phyloP scores from a whole-genome alignment of 2,329 filamentous ascomycete species.

The Annulohypoxylon truncatum region DNA sequence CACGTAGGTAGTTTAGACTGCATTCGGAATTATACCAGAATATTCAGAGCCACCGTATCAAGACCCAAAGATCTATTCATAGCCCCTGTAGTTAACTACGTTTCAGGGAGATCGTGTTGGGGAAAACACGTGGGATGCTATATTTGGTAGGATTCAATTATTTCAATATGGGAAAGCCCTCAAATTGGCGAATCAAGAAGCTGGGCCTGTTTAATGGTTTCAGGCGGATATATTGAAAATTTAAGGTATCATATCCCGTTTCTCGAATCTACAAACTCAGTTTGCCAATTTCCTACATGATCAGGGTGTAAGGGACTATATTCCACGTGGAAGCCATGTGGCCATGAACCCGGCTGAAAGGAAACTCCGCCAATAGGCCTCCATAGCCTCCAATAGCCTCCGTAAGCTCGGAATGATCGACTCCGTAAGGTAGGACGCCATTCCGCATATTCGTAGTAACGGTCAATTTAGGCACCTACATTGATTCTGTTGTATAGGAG shows the following conservation, averaged over 20 bases:
- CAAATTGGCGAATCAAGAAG: constrained; percentile 2
- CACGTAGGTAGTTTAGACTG: not conserved
- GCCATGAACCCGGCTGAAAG: constrained; percentile 31
- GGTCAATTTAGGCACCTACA: constrained; percentile 20
- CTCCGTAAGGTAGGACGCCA: constrained; percentile 21
- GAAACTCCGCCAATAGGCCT: constrained; percentile 14
- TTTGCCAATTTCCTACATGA: not conserved
- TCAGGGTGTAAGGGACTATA: constrained; percentile 17
- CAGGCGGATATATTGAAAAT: constrained; percentile 18
- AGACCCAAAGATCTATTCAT: constrained; percentile 2
- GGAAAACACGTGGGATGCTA: constrained; percentile 34
- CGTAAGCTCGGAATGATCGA: constrained; percentile 24
- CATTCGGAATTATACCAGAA: constrained; percentile 8
- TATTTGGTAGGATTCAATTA: constrained; percentile 19
- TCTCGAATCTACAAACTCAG: constrained; percentile 4
- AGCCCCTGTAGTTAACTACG: constrained; percentile 8
- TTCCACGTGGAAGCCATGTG: constrained; percentile 40
- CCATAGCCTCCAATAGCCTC: not conserved
- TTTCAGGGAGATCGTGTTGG: constrained; percentile 7
- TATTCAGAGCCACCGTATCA: constrained; percentile 7
- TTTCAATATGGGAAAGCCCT: constrained; percentile 21
- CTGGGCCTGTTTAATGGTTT: constrained; percentile 3
- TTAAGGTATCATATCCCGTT: constrained; percentile 13
- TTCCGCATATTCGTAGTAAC: not conserved
- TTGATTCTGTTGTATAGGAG: constrained; percentile 4